Conservation (phyloP, 1,139 yeast genomes). For the Diutina scorzettiae region DNA sequence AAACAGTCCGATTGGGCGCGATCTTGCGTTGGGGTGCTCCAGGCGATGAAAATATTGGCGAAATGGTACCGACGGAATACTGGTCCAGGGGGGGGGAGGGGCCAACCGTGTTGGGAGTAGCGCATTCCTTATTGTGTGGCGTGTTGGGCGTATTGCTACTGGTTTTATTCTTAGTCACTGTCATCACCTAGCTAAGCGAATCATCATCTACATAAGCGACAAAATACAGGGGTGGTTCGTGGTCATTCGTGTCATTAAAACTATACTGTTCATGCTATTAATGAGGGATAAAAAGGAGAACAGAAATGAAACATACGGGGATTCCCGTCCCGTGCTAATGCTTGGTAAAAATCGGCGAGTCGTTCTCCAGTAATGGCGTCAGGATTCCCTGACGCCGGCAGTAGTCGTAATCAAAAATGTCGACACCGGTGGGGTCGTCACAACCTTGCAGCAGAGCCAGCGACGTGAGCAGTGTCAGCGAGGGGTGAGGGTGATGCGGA, state of each 20-base stretch:
- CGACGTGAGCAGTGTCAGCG: background rate
- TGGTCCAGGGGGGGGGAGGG: background rate
- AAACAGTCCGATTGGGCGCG: background rate
- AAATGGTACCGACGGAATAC: background rate
- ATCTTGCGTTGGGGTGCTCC: background rate
- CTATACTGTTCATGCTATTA: background rate
- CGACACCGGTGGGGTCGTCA: conserved; percentile 3
- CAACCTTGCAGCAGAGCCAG: conserved; percentile 2
- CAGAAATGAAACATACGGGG: background rate
- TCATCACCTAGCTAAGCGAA: background rate
- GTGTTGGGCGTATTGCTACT: background rate
- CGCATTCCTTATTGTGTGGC: background rate
- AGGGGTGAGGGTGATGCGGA: background rate
- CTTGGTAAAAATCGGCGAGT: conserved; percentile 4
- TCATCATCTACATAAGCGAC: background rate
- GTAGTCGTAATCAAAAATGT: conserved; percentile 5
- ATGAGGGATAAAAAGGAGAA: background rate
- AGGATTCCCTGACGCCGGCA: conserved; percentile 2
- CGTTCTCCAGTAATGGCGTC: conserved; percentile 6
- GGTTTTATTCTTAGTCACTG: background rate
- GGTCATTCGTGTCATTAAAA: background rate
- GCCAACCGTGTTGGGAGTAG: background rate
- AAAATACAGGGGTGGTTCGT: background rate
- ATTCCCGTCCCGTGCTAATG: background rate
- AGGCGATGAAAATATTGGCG: background rate